Conservation (phyloP, 352 stramenopile species). For the Saprolegnia parasitica region DNA sequence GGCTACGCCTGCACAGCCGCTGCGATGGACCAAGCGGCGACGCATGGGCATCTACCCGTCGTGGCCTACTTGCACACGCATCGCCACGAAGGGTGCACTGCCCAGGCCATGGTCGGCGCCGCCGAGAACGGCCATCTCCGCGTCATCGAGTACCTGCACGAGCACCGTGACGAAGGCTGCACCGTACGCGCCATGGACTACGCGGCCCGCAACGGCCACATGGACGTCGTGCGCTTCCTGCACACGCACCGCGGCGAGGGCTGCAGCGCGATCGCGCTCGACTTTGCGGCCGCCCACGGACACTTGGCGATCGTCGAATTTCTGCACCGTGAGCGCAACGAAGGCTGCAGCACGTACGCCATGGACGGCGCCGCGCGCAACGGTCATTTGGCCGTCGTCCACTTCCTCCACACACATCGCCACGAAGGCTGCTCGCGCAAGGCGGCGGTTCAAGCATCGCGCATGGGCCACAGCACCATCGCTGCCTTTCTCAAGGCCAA, state of each 20-base stretch:
- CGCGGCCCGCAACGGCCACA: conserved; percentile 34
- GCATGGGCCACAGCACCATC: not conserved
- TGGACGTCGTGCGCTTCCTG: conserved; percentile 34
- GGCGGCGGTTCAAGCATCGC: conserved; percentile 4
- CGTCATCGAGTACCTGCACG: conserved; percentile 25
- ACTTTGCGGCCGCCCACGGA: conserved; percentile 31
- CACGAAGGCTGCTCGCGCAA: conserved; percentile 28
- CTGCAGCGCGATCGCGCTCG: conserved; percentile 31
- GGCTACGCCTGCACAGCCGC: conserved; percentile 11
- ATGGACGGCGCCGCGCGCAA: conserved; percentile 29
- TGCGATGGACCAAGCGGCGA: conserved; percentile 30
- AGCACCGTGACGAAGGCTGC: conserved; percentile 29
- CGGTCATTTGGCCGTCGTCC: conserved; percentile 22
- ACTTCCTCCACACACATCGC: conserved; percentile 21
- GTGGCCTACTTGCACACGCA: conserved; percentile 31
- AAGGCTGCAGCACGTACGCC: conserved; percentile 30
- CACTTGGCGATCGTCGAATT: conserved; percentile 30
- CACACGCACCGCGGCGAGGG: conserved; percentile 31
- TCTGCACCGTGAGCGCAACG: conserved; percentile 15
- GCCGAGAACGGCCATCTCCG: conserved; percentile 15
- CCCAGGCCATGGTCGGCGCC: conserved; percentile 30
- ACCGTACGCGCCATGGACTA: conserved; percentile 36
- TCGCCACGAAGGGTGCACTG: conserved; percentile 30
- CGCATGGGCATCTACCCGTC: conserved; percentile 29
- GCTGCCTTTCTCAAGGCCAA: conserved; percentile 1